Percentiles rank a stretch among this genome's conserved stretches.
Conservation (phyloP, 2,329 filamentous ascomycete species). For the Monilinia vaccinii-corymbosi region DNA sequence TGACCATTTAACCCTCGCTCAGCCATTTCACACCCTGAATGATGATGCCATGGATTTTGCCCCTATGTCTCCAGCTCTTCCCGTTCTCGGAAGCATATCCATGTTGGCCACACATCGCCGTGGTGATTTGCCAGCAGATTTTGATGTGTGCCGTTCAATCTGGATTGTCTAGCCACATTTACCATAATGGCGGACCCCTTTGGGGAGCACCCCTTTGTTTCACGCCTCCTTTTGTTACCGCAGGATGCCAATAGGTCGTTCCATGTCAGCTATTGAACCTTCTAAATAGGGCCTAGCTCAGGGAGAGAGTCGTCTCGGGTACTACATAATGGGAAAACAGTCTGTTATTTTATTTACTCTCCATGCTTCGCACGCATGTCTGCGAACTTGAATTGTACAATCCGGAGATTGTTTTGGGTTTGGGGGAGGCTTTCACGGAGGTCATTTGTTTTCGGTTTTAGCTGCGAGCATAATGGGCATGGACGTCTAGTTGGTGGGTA, state of each 20-base stretch:
- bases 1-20: neutral
- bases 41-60: neutral
- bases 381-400: neutral
- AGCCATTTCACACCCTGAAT: neutral
- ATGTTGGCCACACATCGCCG: neutral
- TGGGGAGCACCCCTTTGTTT: neutral
- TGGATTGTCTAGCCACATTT: neutral
- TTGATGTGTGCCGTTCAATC: neutral
- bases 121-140: neutral
- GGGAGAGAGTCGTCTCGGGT: neutral
- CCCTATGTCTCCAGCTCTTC: neutral
- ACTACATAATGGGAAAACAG: neutral
- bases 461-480: neutral
- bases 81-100: neutral
- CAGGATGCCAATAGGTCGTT: neutral
- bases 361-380: neutral
- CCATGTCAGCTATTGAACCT: neutral
- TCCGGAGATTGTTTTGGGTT: neutral
- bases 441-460: conserved; percentile 1
- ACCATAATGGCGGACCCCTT: neutral
- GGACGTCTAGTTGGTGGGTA: neutral
- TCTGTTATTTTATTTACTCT: neutral
- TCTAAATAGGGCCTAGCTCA: neutral
- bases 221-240: neutral
- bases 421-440: neutral